phyloP scores from a whole-genome alignment of 371 early-diverging fungal species.

The Umbelopsis sp. region DNA sequence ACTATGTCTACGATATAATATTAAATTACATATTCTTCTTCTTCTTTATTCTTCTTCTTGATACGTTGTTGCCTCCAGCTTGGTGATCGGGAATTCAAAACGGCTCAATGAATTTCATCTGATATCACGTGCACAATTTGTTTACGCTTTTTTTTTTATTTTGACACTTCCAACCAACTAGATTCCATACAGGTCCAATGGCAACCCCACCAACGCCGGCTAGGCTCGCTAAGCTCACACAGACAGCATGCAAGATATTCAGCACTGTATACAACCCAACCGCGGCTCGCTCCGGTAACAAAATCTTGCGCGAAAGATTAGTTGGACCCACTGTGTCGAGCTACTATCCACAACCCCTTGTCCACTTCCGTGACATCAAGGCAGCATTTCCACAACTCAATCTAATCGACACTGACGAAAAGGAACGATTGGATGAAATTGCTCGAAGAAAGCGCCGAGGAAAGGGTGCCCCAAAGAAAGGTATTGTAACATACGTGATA shows the following conservation, averaged over 20 bases:
- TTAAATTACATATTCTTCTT: too few species aligned
- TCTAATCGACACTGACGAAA: slow-evolving; percentile 66
- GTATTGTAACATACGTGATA: slow-evolving; percentile 34
- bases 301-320: slow-evolving; percentile 69
- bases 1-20: too few species aligned
- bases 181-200: slow-evolving; percentile 2
- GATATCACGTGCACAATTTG: neutral
- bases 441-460: slow-evolving; percentile 74
- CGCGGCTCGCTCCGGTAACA: slow-evolving; percentile 71
- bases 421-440: slow-evolving; percentile 71
- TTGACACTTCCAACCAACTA: neutral
- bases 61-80: too few species aligned
- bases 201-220: slow-evolving; percentile 28
- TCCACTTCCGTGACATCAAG: slow-evolving; percentile 64
- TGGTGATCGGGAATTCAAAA: neutral
- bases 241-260: slow-evolving; percentile 70
- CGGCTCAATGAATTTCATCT: neutral
- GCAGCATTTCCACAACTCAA: slow-evolving; percentile 63
- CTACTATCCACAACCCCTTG: slow-evolving; percentile 68
- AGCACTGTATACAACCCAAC: slow-evolving; percentile 76
- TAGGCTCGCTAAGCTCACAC: slow-evolving; percentile 56
- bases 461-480: slow-evolving; percentile 86
- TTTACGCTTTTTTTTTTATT: neutral
- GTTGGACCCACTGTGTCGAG: slow-evolving; percentile 67
- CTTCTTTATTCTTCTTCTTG: too few species aligned